Evolutionary conservation across 805 yeast genomes (phyloP).

Genomic region (Ogataea sp.): DNA sequence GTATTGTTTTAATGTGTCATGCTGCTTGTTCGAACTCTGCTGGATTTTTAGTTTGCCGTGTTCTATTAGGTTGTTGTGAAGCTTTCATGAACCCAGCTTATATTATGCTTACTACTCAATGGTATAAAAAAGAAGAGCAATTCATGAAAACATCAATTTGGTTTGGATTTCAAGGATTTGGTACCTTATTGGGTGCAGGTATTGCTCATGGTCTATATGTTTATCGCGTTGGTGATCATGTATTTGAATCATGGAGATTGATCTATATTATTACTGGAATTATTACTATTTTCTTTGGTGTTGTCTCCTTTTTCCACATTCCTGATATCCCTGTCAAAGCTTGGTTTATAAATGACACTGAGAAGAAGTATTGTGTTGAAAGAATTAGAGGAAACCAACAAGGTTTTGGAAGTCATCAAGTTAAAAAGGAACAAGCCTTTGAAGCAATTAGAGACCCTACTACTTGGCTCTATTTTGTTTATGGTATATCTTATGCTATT

Average conservation of each 20-base stretch:
- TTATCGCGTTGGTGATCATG: constrained; percentile 25
- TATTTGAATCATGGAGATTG: constrained; percentile 29
- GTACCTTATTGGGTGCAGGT: too few species aligned
- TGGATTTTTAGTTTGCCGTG: constrained; percentile 36
- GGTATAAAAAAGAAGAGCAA: constrained; percentile 41
- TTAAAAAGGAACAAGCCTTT: constrained; percentile 19
- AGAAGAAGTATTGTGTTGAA: constrained; percentile 26
- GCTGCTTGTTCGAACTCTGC: constrained; percentile 34
- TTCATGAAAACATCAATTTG: constrained; percentile 32
- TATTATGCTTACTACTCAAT: constrained; percentile 43
- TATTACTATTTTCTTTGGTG: constrained; percentile 18
- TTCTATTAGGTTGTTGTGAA: constrained; percentile 43
- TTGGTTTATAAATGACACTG: constrained; percentile 29
- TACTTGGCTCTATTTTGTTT: constrained; percentile 15
- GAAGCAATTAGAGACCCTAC: constrained; percentile 20
- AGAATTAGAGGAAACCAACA: constrained; percentile 9
- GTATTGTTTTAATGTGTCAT: constrained; percentile 29
- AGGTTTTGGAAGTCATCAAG: constrained; percentile 18
- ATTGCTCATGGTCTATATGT: not conserved
- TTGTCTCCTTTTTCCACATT: constrained; percentile 15
- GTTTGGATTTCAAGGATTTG: constrained; percentile 23
- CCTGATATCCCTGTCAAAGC: constrained; percentile 47
- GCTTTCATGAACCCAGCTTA: constrained; percentile 46
- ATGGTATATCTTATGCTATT: constrained; percentile 20
- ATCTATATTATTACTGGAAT: constrained; percentile 31